Evolutionary conservation across 768 basidiomycete genomes (phyloP), one percentile per base, ranked within the genome.

Genomic region (Boletus sp.): DNA sequence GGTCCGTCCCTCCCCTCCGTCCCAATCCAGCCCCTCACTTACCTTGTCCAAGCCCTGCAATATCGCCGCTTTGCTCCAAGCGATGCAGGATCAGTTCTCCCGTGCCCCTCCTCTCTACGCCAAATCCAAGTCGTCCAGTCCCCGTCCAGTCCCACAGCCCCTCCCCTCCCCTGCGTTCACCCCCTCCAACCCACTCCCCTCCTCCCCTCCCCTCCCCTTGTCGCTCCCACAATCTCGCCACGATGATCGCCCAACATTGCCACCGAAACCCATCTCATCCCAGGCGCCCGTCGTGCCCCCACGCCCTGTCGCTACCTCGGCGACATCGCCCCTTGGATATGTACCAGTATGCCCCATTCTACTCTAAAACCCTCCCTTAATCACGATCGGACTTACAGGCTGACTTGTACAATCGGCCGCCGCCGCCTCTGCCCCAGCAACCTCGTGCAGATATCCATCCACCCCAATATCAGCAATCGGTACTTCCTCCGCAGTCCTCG

Each of bases 71-170:
- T 77, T 99, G 21, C 68, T 95, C 41, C 83, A 89, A 58, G 84
- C 85, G 19, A 80, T 98, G 75, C 86, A 89, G 60, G 79, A 83
- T 38, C 79, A 87, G 51, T 98, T 98, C 73, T 95, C 92, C 21
- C 77, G 77, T 30, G 80, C 85, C 43, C 95, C 96, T 40, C 95
- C 95, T 7, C 83, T 98, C 15, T 97, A 94, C 68, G 85, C 95
- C 32, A 93, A 88, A 71, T 87, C 91, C 15, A 80, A 75, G 62
- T 57, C 69, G 21, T 40, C 65, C 34, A 61, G 57, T 48, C 56
- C 64, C 25, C 56, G 58, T 32, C 64, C 58, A 59, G 56, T 60
- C 60, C 53, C 65, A 35, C 59, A 61, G 32, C 47, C 64, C 35
- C 53, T 62, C 53, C 60, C 66, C 35, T 38, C 64, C 3, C 40